Base-by-base conservation (phyloP, 2,329 filamentous ascomycete species). In the Rutstroemia sp. region DNA sequence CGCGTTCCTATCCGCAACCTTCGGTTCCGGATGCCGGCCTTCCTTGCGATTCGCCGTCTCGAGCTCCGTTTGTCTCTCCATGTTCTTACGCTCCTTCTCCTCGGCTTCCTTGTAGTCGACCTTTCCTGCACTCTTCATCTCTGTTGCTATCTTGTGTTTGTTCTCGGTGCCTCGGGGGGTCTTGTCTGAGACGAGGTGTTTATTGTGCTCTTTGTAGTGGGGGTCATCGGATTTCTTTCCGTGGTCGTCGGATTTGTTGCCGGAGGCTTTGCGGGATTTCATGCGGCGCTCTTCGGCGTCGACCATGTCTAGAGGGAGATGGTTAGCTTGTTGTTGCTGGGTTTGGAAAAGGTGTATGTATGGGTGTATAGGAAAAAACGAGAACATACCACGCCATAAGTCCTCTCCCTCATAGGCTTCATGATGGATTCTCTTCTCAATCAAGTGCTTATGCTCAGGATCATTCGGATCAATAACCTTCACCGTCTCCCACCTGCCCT, bases 361-460 rank as follows among this genome's bases (percentile, higher is more conserved):
- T 14, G 19, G 2, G 2, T 7, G 19, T 19, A 25, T 10, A 7
- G 42, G 17, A n/a, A 25, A n/a, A n/a, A n/a, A n/a, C n/a, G n/a
- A n/a, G n/a, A 61, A 74, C 83, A 70, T 73, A 88, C 86, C 86
- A 77, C 83, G 94, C 94, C 94, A 99, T 67, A 96, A 79, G 72
- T 97, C 92, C 75, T 95, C 89, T 46, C 90, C 89, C 69, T 86
- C 80, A 71, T 95, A 94, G 61, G 88, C 79, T 77, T 95, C 89
- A 75, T 91, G 88, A 71, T 95, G 89, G 54, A 94, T 81, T 75
- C 78, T 84, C 83, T 92, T 92, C 81, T 95, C 89, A 64, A 95
- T 88, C 63, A 91, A 70, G 66, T 87, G 78, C 79, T 90, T 87
- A 73, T 92, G 89, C 73, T 86, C 83, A 2, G 89, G 89, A 70